Evolutionary conservation across 2,329 filamentous ascomycete species (phyloP).

Genomic region (Calonectria leucothoes): DNA sequence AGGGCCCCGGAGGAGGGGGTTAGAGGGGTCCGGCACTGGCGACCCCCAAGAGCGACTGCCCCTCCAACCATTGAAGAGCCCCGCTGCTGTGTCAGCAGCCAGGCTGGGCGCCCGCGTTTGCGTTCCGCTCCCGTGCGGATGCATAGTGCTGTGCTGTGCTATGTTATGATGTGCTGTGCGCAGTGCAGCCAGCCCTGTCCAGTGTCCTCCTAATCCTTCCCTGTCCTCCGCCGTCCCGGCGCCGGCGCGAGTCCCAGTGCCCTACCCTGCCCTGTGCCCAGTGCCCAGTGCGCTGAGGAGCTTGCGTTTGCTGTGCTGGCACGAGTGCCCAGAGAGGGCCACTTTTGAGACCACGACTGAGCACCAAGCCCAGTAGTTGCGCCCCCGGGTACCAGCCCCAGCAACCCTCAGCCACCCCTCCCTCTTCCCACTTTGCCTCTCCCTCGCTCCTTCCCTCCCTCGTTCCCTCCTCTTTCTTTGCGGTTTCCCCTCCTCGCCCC

Average conservation of each 20-base stretch:
- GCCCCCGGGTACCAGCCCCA: conserved; percentile 32
- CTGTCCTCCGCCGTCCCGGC: conserved; percentile 8
- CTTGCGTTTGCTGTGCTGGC: conserved; percentile 38
- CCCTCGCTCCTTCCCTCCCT: conserved; percentile 33
- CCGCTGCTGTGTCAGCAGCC: conserved; percentile 40
- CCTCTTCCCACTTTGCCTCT: conserved; percentile 29
- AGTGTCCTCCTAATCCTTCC: neutral
- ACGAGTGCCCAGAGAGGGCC: conserved; percentile 41
- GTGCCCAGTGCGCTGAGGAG: conserved; percentile 21
- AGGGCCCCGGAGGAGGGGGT: conserved; percentile 21
- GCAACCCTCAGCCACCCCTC: conserved; percentile 46
- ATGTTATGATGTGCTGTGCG: conserved; percentile 9
- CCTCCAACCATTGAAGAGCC: conserved; percentile 37
- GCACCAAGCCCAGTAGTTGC: conserved; percentile 17
- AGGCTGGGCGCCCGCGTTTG: conserved; percentile 18
- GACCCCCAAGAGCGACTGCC: conserved; percentile 30
- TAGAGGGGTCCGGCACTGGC: conserved; percentile 28
- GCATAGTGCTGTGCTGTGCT: conserved; percentile 32
- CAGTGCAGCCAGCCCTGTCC: conserved; percentile 6
- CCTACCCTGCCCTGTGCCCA: conserved; percentile 10
- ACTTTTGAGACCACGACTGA: conserved; percentile 24
- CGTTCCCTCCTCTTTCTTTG: conserved; percentile 36
- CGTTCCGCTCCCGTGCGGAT: conserved; percentile 26
- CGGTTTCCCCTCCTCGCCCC: conserved; percentile 41
- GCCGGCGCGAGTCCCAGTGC: conserved; percentile 14